These are phyloP conservation scores for Lagerstroemia speciosa DNA, from an alignment of 345 rosid species.

Conservation along the genomic window DNA sequence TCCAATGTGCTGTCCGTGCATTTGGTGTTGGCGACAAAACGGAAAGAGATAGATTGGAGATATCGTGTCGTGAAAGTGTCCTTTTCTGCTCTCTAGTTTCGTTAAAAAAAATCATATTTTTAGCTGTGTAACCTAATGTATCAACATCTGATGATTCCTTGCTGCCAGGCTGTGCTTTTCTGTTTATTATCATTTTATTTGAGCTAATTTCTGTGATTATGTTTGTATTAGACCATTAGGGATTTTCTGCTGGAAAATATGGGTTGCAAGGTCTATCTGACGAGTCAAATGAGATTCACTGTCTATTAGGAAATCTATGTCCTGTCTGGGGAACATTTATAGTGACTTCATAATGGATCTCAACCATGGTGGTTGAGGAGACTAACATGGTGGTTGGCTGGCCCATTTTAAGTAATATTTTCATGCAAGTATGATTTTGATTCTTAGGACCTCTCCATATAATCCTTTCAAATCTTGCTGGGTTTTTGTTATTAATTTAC, in stretches of 20 bases:
- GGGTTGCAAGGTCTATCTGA: no score
- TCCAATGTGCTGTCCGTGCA: background rate
- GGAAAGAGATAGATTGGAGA: background rate
- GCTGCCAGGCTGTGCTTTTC: background rate
- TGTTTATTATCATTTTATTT: background rate
- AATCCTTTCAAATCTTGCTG: no score
- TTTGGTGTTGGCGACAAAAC: background rate
- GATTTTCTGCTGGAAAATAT: background rate
- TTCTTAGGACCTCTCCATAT: no score
- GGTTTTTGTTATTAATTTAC: no score
- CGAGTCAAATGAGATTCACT: no score
- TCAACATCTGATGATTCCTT: background rate
- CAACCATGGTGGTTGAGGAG: background rate
- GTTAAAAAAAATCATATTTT: background rate
- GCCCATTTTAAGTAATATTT: no score
- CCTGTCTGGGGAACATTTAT: background rate
- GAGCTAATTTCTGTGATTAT: background rate
- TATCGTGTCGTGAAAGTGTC: background rate
- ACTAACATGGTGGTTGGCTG: background rate
- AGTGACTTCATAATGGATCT: background rate
- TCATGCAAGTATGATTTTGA: no score
- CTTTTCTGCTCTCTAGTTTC: background rate
- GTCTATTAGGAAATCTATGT: background rate
- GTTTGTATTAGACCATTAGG: background rate
- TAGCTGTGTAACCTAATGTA: background rate